Percentiles rank a stretch among this genome's conserved stretches.
phyloP scores from a whole-genome alignment of 345 rosid genomes.

The Eucalyptus cloeziana region DNA sequence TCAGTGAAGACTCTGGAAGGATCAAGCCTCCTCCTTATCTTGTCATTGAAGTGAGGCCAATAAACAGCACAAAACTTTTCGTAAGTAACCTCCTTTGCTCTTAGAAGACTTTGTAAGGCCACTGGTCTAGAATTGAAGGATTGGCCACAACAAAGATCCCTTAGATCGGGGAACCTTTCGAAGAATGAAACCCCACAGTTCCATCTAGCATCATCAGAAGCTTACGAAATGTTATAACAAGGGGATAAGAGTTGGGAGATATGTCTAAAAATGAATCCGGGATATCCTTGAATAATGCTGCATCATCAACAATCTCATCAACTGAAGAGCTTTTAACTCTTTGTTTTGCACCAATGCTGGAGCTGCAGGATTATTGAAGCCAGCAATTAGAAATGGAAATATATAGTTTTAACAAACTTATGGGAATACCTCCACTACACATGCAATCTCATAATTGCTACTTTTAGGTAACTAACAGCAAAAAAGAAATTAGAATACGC shows the following conservation, averaged over 20 bases:
- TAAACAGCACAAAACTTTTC: constrained; percentile 31
- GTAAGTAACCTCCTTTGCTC: constrained; percentile 26
- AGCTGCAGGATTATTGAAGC: constrained; percentile 10
- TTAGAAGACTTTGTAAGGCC: constrained; percentile 13
- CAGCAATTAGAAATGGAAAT: neutral
- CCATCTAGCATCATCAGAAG: constrained; percentile 56
- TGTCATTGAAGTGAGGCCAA: constrained; percentile 37
- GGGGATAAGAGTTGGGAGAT: constrained; percentile 19
- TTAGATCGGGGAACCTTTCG: constrained; percentile 18
- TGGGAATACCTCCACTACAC: neutral
- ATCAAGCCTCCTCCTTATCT: constrained; percentile 22
- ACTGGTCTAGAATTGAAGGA: constrained; percentile 3
- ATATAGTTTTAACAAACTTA: neutral
- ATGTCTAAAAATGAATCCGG: constrained; percentile 28
- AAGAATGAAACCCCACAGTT: constrained; percentile 32
- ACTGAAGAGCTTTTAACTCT: neutral
- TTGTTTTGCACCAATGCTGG: constrained; percentile 8
- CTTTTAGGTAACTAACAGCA: neutral
- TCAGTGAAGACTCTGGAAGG: constrained; percentile 38
- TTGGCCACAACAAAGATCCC: constrained; percentile 3
- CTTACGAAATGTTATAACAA: constrained; percentile 36
- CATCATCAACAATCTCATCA: constrained; percentile 18
- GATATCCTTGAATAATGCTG: constrained; percentile 18
- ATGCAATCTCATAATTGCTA: neutral
- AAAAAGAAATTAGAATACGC: neutral